Evolutionary conservation across 2,329 filamentous ascomycete species (phyloP).

Genomic region (Talaromyces sp.): DNA sequence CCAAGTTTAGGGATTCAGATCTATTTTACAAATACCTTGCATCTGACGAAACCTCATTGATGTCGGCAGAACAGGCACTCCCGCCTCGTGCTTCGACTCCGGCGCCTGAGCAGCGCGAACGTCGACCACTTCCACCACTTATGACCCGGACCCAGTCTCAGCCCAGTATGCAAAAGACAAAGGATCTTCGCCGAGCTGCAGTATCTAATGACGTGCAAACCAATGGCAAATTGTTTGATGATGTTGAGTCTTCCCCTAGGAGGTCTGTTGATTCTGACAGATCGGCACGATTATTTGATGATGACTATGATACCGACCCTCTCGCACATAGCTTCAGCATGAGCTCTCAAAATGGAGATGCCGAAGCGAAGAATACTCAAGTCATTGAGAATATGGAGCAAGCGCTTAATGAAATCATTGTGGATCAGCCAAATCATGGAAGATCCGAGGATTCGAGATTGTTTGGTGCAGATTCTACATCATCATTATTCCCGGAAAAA

Average conservation of each 20-base stretch:
- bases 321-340: slow-evolving; percentile 76
- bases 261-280: slow-evolving; percentile 66
- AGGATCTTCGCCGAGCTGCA: slow-evolving; percentile 55
- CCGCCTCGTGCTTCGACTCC: slow-evolving; percentile 19
- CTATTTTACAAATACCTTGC: slow-evolving; percentile 94
- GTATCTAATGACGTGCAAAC: slow-evolving; percentile 56
- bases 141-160: slow-evolving; percentile 47
- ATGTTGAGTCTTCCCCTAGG: slow-evolving; percentile 45
- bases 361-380: slow-evolving; percentile 59
- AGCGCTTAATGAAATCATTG: slow-evolving; percentile 87
- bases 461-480: slow-evolving; percentile 32
- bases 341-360: slow-evolving; percentile 54
- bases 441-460: slow-evolving; percentile 32
- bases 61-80: slow-evolving; percentile 27
- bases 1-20: slow-evolving; percentile 85
- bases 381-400: slow-evolving; percentile 91
- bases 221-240: slow-evolving; percentile 42
- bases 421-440: slow-evolving; percentile 57
- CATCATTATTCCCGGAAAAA: slow-evolving; percentile 48
- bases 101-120: slow-evolving; percentile 28
- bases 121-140: slow-evolving; percentile 39
- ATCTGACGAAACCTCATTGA: slow-evolving; percentile 62
- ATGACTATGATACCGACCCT: slow-evolving; percentile 66
- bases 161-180: slow-evolving; percentile 35
- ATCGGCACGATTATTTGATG: slow-evolving; percentile 65